Evolutionary conservation across 2,329 filamentous ascomycete genomes (phyloP).

Genomic region (Botryotinia calthae): DNA sequence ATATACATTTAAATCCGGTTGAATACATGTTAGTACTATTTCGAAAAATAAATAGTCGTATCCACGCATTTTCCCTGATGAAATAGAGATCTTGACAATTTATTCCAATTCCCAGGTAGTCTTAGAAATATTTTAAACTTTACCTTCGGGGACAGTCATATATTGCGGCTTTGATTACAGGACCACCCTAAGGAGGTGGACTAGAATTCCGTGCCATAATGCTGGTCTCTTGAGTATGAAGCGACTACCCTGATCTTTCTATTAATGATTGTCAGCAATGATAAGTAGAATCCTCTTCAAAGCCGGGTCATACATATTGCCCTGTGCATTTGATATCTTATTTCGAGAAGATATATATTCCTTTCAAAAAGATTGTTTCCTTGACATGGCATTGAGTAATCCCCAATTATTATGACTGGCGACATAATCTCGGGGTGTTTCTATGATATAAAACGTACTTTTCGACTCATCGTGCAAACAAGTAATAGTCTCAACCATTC

Average conservation of each 20-base stretch:
- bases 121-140: neutral
- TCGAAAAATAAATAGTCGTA: neutral
- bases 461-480: neutral
- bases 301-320: neutral
- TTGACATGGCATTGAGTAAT: neutral
- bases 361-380: neutral
- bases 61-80: neutral
- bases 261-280: neutral
- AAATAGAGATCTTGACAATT: neutral
- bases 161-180: fast-evolving
- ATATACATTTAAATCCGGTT: neutral
- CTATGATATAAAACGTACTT: neutral
- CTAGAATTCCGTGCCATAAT: neutral
- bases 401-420: no score
- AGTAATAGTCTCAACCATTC: neutral
- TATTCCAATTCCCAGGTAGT: neutral
- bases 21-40: fast-evolving
- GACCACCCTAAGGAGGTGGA: fast-evolving
- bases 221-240: neutral
- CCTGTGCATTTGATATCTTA: neutral
- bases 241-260: no score
- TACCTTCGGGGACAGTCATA: fast-evolving
- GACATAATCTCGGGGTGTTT: neutral
- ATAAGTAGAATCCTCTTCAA: neutral
- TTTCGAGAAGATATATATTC: neutral